Conservation (phyloP, 2,329 filamentous ascomycete genomes). For the Neodidymelliopsis sp. region DNA sequence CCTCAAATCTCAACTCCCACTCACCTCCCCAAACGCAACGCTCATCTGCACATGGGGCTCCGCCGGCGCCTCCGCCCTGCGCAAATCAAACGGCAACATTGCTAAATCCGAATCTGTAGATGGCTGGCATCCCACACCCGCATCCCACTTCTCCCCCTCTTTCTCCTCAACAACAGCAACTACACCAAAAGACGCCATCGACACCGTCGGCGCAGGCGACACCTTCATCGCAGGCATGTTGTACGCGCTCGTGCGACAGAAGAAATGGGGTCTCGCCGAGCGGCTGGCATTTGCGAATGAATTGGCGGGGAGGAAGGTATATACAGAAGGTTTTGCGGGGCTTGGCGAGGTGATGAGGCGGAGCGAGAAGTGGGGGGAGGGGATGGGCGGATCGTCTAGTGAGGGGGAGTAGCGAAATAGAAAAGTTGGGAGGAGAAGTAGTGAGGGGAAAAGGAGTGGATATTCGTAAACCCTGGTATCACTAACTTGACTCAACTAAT, state of each 20-base stretch:
- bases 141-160: too few species aligned
- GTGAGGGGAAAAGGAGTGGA: too few species aligned
- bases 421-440: too few species aligned
- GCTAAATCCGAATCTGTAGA: conserved; percentile 20
- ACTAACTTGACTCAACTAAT: too few species aligned
- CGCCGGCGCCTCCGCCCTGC: conserved; percentile 59
- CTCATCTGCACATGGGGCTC: conserved; percentile 68
- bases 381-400: neutral
- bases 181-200: conserved; percentile 50
- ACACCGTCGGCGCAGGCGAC: conserved; percentile 76
- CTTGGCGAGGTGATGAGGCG: conserved; percentile 19
- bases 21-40: conserved; percentile 52
- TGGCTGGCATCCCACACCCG: conserved; percentile 14
- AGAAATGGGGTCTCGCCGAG: conserved; percentile 58
- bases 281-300: conserved; percentile 69
- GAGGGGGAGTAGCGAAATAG: too few species aligned
- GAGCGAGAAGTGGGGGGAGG: neutral
- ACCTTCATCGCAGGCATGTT: conserved; percentile 78
- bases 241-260: conserved; percentile 64
- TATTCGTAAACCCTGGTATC: too few species aligned
- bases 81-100: conserved; percentile 31
- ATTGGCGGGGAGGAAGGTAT: conserved; percentile 72
- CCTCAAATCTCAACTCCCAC: conserved; percentile 43
- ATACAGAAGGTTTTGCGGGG: conserved; percentile 67
- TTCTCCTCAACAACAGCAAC: too few species aligned